Evolutionary conservation across 1,284 basidiomycete species (phyloP).

Genomic region (Ustilago tritici): DNA sequence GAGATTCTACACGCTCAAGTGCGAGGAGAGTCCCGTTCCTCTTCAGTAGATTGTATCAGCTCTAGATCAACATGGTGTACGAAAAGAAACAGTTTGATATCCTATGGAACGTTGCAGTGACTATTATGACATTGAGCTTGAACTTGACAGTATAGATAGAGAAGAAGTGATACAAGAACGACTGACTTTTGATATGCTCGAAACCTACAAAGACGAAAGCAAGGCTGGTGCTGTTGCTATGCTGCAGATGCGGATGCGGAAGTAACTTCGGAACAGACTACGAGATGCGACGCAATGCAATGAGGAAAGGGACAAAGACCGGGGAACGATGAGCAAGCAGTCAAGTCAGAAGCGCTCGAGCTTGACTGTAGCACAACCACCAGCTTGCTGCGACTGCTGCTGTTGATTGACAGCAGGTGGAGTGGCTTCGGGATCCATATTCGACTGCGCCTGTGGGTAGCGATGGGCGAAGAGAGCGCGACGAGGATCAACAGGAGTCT

Average conservation of each 20-base stretch:
- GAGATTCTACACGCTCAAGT: constrained; percentile 46
- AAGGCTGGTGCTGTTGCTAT: neutral
- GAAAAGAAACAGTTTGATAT: neutral
- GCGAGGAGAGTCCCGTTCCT: constrained; percentile 34
- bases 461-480: constrained; percentile 9
- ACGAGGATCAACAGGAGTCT: constrained; percentile 15
- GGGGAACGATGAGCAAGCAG: neutral
- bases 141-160: neutral
- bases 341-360: neutral
- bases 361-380: neutral
- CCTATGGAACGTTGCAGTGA: neutral
- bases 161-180: neutral
- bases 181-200: neutral
- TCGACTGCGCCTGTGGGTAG: neutral
- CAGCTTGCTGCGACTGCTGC: neutral
- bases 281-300: neutral
- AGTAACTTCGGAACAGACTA: neutral
- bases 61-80: neutral
- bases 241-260: neutral
- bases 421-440: neutral
- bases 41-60: constrained; percentile 22
- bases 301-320: neutral
- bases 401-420: neutral
- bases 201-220: neutral
- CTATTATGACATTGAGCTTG: neutral